Percentiles rank a stretch among this genome's conserved stretches.
These are phyloP conservation scores for Calocybe gambosa DNA, from an alignment of 1,284 basidiomycete species.

Conservation along the genomic window DNA sequence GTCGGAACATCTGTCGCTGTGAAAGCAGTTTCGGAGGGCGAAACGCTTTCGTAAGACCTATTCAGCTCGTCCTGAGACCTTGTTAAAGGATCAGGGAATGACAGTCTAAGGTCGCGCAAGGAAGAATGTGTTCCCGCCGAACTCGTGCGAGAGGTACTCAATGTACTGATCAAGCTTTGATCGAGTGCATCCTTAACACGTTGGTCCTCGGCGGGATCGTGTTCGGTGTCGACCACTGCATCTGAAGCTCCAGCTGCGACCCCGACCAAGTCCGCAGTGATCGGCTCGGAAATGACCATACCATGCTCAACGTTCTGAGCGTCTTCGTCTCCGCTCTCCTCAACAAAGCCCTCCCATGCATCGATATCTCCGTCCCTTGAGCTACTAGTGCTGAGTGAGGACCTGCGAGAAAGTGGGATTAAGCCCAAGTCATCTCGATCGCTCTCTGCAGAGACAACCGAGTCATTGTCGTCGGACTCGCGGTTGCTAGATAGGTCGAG, in stretches of 20 bases:
- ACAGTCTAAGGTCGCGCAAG: slow-evolving; percentile 64
- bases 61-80: slow-evolving; percentile 55
- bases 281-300: slow-evolving; percentile 22
- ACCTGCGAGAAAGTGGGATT: slow-evolving; percentile 54
- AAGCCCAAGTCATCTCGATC: slow-evolving; percentile 50
- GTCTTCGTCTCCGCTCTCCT: slow-evolving; percentile 48
- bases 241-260: slow-evolving; percentile 21
- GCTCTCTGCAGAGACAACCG: slow-evolving; percentile 51
- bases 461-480: slow-evolving; percentile 64
- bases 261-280: slow-evolving; percentile 20
- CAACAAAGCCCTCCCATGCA: slow-evolving; percentile 68
- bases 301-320: slow-evolving; percentile 26
- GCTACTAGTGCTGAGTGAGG: slow-evolving; percentile 60
- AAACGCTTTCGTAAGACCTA: slow-evolving; percentile 45
- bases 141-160: slow-evolving; percentile 62
- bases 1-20: slow-evolving; percentile 16
- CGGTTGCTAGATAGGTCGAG: slow-evolving; percentile 64
- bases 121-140: slow-evolving; percentile 49
- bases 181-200: slow-evolving; percentile 65
- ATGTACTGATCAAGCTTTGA: slow-evolving; percentile 72
- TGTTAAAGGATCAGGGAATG: slow-evolving; percentile 71
- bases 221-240: slow-evolving; percentile 21
- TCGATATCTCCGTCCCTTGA: slow-evolving; percentile 61
- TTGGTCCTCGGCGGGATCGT: slow-evolving; percentile 49
- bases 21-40: slow-evolving; percentile 26